Percentiles rank a stretch among this genome's conserved stretches.
These are phyloP conservation scores for Boletus subluridellus DNA, from an alignment of 1,284 basidiomycete species.

Conservation along the genomic window DNA sequence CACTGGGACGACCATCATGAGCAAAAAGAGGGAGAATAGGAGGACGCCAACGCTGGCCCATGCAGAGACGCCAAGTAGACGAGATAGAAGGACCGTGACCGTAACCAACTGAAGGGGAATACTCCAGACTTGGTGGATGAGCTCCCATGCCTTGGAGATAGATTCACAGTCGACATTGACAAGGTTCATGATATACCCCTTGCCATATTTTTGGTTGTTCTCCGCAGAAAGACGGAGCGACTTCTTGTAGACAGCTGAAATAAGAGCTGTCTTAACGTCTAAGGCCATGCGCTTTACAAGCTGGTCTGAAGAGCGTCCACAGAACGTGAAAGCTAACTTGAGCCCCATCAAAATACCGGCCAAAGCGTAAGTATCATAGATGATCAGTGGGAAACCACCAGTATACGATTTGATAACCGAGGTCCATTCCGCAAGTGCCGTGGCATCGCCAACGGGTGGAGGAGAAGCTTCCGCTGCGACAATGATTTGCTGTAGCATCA, in stretches of 20 bases:
- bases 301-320: slow-evolving; percentile 30
- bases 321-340: slow-evolving; percentile 25
- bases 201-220: slow-evolving; percentile 27
- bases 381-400: slow-evolving; percentile 29
- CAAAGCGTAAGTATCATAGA: slow-evolving; percentile 26
- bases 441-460: slow-evolving; percentile 18
- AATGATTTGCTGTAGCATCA: slow-evolving; percentile 30
- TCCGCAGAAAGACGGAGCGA: slow-evolving; percentile 28
- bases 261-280: slow-evolving; percentile 30
- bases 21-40: slow-evolving; percentile 22
- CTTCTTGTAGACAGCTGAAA: slow-evolving; percentile 33
- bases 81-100: slow-evolving; percentile 24
- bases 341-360: slow-evolving; percentile 25
- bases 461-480: slow-evolving; percentile 21
- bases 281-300: slow-evolving; percentile 31
- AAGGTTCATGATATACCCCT: slow-evolving; percentile 30
- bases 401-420: slow-evolving; percentile 19
- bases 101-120: slow-evolving; percentile 26
- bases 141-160: slow-evolving; percentile 30
- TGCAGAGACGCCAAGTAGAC: slow-evolving; percentile 29
- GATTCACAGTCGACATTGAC: slow-evolving; percentile 32
- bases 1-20: slow-evolving; percentile 31
- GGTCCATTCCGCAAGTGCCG: slow-evolving; percentile 23
- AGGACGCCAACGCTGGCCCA: slow-evolving; percentile 32
- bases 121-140: slow-evolving; percentile 29